These are phyloP conservation scores for Ophiostoma perfectum DNA, from an alignment of 2,329 filamentous ascomycete species.

Conservation along the genomic window DNA sequence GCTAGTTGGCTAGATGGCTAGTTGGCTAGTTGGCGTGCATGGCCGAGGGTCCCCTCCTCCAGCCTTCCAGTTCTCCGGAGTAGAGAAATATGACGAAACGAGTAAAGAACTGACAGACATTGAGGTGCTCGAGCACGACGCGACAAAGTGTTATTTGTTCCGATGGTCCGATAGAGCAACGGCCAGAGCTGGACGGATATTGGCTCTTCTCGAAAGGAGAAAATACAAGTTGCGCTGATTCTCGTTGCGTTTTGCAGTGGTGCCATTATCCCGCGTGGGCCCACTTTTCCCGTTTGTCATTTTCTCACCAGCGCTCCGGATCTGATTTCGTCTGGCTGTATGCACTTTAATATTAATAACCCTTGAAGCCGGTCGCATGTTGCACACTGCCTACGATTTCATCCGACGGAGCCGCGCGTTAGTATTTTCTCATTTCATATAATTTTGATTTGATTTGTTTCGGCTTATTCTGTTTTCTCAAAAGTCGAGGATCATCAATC, in stretches of 20 bases:
- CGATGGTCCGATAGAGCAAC: background rate
- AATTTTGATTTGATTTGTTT: no score
- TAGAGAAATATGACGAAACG: slow-evolving; percentile 3
- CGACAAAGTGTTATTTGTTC: background rate
- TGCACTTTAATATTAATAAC: background rate
- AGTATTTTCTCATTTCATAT: no score
- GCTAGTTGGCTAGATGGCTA: background rate
- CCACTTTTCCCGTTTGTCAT: background rate
- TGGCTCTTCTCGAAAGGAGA: background rate
- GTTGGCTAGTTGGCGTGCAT: no score
- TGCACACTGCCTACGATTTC: background rate
- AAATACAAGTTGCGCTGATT: background rate
- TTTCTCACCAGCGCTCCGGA: no score
- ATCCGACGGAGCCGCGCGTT: background rate
- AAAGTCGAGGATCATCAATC: no score
- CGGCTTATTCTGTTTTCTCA: no score
- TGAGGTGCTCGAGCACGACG: background rate
- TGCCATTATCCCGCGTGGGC: slow-evolving; percentile 3
- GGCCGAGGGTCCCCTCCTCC: background rate
- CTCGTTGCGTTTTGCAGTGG: background rate
- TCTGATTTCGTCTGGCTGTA: no score
- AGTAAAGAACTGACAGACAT: background rate
- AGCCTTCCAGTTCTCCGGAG: background rate
- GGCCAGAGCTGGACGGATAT: background rate
- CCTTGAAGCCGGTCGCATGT: background rate